Evolutionary conservation across 768 basidiomycete genomes (phyloP).

Genomic region (Lactarius vividus): DNA sequence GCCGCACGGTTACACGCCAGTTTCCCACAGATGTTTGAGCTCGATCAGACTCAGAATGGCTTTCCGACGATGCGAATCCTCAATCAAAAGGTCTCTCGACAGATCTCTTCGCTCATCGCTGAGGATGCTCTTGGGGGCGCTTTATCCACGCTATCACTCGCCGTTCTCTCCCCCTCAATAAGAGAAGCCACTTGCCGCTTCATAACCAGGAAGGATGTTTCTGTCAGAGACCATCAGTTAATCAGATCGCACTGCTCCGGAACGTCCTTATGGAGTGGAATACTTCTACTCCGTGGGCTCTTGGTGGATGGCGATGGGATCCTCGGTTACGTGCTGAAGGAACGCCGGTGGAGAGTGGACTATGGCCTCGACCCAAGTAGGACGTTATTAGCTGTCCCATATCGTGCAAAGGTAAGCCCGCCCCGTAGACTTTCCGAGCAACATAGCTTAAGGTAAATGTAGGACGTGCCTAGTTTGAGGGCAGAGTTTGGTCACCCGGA

Average conservation of each 20-base stretch:
- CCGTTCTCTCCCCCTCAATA: neutral
- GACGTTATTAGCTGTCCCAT: slow-evolving; percentile 50
- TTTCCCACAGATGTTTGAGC: neutral
- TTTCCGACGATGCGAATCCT: slow-evolving; percentile 17
- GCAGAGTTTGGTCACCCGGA: slow-evolving; percentile 57
- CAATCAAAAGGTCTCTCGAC: neutral
- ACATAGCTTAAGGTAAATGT: neutral
- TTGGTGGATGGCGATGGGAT: slow-evolving; percentile 39
- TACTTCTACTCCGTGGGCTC: slow-evolving; percentile 47
- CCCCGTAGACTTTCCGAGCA: neutral
- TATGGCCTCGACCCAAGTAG: slow-evolving; percentile 46
- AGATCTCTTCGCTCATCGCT: neutral
- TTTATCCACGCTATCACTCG: neutral
- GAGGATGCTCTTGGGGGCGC: slow-evolving; percentile 6
- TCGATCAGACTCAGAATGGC: neutral
- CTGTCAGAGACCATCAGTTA: neutral
- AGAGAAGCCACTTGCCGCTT: slow-evolving; percentile 8
- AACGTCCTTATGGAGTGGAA: slow-evolving; percentile 34
- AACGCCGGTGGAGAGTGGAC: slow-evolving; percentile 49
- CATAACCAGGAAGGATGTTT: neutral
- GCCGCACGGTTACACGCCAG: neutral
- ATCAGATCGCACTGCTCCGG: neutral
- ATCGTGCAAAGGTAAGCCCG: slow-evolving; percentile 39
- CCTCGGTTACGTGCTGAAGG: slow-evolving; percentile 38
- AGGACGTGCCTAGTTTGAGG: slow-evolving; percentile 45